A percentile compares a stretch with the other conserved stretches of the same genome.
phyloP scores from a whole-genome alignment of 2,329 filamentous ascomycete genomes.

The Endocalyx cinctus region DNA sequence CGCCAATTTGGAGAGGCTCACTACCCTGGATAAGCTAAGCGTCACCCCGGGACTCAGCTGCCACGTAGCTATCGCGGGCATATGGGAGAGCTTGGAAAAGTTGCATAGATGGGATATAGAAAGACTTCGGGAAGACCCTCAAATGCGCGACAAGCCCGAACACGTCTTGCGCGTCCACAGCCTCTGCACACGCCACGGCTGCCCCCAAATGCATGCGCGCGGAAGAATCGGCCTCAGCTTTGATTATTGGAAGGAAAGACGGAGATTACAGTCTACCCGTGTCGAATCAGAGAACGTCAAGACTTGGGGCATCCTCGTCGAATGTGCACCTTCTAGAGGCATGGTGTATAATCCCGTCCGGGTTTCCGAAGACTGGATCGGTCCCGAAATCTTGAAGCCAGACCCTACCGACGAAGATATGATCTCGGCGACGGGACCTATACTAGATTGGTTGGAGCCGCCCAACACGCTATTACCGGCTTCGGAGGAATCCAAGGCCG shows the following conservation, averaged over 20 bases:
- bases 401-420: slow-evolving; percentile 40
- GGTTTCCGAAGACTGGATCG: slow-evolving; percentile 71
- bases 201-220: slow-evolving; percentile 65
- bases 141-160: slow-evolving; percentile 40
- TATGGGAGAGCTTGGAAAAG: slow-evolving; percentile 65
- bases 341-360: slow-evolving; percentile 56
- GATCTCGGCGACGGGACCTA: slow-evolving; percentile 30
- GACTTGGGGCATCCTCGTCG: slow-evolving; percentile 64
- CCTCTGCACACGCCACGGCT: slow-evolving; percentile 66
- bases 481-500: slow-evolving; percentile 42
- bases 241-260: slow-evolving; percentile 71
- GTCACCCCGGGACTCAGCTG: slow-evolving; percentile 65
- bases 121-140: slow-evolving; percentile 46
- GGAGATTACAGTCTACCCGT: slow-evolving; percentile 38
- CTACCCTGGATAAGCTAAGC: slow-evolving; percentile 67
- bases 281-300: slow-evolving; percentile 36
- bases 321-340: slow-evolving; percentile 45
- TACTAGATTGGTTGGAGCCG: slow-evolving; percentile 71
- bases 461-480: slow-evolving; percentile 55
- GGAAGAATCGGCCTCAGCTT: slow-evolving; percentile 64
- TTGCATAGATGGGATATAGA: slow-evolving; percentile 69
- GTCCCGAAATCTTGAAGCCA: slow-evolving; percentile 58
- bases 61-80: slow-evolving; percentile 69
- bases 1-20: slow-evolving; percentile 65
- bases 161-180: slow-evolving; percentile 51